A percentile compares a stretch with the other conserved stretches of the same genome.
phyloP scores from a whole-genome alignment of 2,329 filamentous ascomycete species.

The Aspergillus melleus region DNA sequence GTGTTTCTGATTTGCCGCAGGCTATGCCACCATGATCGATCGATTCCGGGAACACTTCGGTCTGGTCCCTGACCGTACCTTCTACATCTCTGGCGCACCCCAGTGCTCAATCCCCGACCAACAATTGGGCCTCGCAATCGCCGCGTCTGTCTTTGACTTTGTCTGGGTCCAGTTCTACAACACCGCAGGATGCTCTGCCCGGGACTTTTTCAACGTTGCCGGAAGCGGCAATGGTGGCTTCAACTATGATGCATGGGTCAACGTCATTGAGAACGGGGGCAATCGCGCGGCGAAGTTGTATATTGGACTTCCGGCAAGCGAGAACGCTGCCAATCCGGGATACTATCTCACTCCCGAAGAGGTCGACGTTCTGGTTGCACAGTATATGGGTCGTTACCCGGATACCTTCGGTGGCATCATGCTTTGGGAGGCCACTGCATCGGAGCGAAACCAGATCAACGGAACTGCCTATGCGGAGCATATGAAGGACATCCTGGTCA shows the following conservation, averaged over 20 bases:
- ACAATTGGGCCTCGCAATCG: constrained; percentile 49
- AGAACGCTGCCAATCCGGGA: constrained; percentile 26
- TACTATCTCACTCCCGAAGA: constrained; percentile 52
- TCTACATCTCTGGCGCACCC: constrained; percentile 56
- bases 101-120: constrained; percentile 53
- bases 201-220: constrained; percentile 38
- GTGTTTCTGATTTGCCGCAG: constrained; percentile 22
- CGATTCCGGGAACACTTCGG: constrained; percentile 46
- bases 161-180: constrained; percentile 60
- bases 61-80: constrained; percentile 35
- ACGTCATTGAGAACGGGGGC: constrained; percentile 37
- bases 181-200: constrained; percentile 52
- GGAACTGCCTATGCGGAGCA: constrained; percentile 47
- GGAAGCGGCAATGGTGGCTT: constrained; percentile 36
- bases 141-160: constrained; percentile 51
- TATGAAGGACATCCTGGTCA: constrained; percentile 48
- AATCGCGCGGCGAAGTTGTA: constrained; percentile 53
- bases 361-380: constrained; percentile 46
- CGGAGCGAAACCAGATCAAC: constrained; percentile 47
- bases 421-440: constrained; percentile 58
- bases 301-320: constrained; percentile 50
- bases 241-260: constrained; percentile 50
- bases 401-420: constrained; percentile 58
- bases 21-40: constrained; percentile 51
- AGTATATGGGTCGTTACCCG: constrained; percentile 42